These are phyloP conservation scores for Amylostereum areolatum DNA, from an alignment of 1,284 basidiomycete species.

Conservation along the genomic window DNA sequence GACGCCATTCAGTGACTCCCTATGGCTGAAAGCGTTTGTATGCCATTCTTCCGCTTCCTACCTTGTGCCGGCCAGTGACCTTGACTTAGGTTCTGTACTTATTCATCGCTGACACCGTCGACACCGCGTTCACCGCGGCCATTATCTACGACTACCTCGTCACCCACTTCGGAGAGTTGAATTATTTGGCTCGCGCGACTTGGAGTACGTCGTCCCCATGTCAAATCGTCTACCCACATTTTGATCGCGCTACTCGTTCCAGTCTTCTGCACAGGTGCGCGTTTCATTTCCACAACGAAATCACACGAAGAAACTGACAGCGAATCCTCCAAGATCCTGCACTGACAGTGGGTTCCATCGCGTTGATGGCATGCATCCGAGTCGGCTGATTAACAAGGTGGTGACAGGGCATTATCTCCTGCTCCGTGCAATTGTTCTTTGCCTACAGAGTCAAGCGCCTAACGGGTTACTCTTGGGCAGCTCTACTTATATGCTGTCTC, in stretches of 20 bases:
- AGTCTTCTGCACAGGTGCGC: no score
- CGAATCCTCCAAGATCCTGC: no score
- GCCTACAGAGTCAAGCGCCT: constrained; percentile 27
- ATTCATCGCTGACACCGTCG: constrained; percentile 24
- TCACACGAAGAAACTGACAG: no score
- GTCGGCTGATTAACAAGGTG: no score
- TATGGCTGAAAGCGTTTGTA: constrained; percentile 15
- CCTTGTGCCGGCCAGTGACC: neutral
- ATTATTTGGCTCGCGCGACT: neutral
- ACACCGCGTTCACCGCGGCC: constrained; percentile 22
- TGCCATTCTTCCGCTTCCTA: neutral
- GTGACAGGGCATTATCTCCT: constrained; percentile 20
- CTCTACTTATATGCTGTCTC: constrained; percentile 13
- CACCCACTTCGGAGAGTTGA: constrained; percentile 16
- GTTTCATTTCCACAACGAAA: no score
- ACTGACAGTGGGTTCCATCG: no score
- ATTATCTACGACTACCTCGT: constrained; percentile 26
- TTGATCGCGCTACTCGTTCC: no score
- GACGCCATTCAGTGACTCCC: constrained; percentile 10
- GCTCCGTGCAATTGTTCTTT: constrained; percentile 29
- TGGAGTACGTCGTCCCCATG: neutral
- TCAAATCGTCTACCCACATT: neutral
- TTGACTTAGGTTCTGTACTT: constrained; percentile 15
- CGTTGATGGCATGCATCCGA: no score
- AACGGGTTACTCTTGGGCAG: constrained; percentile 16